Evolutionary conservation across 2,329 filamentous ascomycete genomes (phyloP).

Genomic region (Gyromitra esculenta): DNA sequence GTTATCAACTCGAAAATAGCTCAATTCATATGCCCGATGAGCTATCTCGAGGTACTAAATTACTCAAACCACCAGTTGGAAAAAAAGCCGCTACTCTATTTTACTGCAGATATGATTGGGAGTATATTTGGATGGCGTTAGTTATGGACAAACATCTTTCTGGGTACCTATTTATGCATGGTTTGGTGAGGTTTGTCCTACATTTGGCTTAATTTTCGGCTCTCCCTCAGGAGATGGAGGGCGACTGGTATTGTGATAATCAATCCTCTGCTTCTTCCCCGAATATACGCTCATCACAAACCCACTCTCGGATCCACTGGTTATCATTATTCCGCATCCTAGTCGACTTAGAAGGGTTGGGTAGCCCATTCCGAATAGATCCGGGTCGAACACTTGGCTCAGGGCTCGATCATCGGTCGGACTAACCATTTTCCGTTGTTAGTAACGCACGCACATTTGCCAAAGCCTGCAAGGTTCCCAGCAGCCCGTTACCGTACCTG

Average conservation of each 20-base stretch:
- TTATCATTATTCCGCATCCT: background rate
- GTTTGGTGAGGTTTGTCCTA: background rate
- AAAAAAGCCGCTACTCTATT: background rate
- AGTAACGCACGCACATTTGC: background rate
- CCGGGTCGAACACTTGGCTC: background rate
- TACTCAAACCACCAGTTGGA: background rate
- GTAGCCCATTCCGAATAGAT: background rate
- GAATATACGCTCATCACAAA: background rate
- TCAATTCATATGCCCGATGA: background rate
- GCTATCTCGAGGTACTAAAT: background rate
- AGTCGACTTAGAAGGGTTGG: background rate
- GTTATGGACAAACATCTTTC: background rate
- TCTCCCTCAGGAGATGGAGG: background rate
- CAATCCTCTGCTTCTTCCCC: background rate
- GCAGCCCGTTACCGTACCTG: constrained; percentile 1
- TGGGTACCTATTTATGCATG: background rate
- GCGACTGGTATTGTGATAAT: background rate
- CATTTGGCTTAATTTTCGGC: background rate
- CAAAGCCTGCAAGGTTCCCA: background rate
- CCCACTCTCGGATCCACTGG: background rate
- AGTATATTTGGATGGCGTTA: background rate
- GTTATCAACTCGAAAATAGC: background rate
- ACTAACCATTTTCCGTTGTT: constrained; percentile 18
- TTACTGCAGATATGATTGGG: background rate
- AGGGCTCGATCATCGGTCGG: background rate